phyloP scores from a whole-genome alignment of 768 basidiomycete species.

The Galerina sulciceps region DNA sequence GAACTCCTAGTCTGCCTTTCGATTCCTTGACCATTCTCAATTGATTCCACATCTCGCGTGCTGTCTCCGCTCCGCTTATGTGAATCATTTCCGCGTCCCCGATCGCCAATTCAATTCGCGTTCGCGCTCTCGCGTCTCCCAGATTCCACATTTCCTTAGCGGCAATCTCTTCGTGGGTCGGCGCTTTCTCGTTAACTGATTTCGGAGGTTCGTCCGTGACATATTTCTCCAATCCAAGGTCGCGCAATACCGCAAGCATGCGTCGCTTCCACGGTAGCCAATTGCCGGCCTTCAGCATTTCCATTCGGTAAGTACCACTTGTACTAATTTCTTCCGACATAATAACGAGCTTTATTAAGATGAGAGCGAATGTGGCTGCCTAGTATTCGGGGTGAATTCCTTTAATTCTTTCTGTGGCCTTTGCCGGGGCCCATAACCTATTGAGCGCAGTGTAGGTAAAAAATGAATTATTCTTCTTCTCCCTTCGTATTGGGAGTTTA shows the following conservation, averaged over 20 bases:
- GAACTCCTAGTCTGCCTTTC: slow-evolving; percentile 18
- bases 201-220: slow-evolving; percentile 19
- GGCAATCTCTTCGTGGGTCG: slow-evolving; percentile 16
- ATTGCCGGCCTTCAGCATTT: slow-evolving; percentile 28
- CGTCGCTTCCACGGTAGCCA: slow-evolving; percentile 24
- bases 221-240: slow-evolving; percentile 28
- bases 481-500: background rate
- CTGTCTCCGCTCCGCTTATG: slow-evolving; percentile 20
- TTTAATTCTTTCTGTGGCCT: background rate
- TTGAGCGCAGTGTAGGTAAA: slow-evolving; percentile 10
- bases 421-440: slow-evolving; percentile 35
- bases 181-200: slow-evolving; percentile 14
- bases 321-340: slow-evolving; percentile 18
- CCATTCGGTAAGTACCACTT: slow-evolving; percentile 21
- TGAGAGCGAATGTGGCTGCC: slow-evolving; percentile 10
- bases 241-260: slow-evolving; percentile 30
- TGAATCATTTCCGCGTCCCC: slow-evolving; percentile 25
- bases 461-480: background rate
- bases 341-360: slow-evolving; percentile 5
- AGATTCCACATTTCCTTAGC: slow-evolving; percentile 16
- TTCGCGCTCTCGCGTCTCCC: slow-evolving; percentile 23
- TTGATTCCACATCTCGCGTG: slow-evolving; percentile 24
- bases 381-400: slow-evolving; percentile 7
- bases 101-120: slow-evolving; percentile 25
- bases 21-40: slow-evolving; percentile 24